Evolutionary conservation across 83 land plant genomes (phyloP).

Genomic region (Thuja plicata): DNA sequence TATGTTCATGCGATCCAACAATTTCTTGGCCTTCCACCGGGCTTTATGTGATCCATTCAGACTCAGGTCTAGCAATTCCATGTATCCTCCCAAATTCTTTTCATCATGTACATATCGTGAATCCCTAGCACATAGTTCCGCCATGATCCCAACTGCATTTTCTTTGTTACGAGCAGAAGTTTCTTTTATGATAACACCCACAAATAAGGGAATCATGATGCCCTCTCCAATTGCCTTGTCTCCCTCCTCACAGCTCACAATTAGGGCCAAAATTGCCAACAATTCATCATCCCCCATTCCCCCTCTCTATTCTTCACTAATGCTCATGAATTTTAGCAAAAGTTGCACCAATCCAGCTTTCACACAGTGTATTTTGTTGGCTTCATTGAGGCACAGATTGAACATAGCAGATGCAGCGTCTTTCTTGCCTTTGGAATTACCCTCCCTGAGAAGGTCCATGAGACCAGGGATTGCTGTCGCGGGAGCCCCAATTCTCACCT

Average conservation of each 20-base stretch:
- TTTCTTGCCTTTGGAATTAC: slow-evolving; percentile 73
- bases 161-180: slow-evolving; percentile 70
- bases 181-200: slow-evolving; percentile 65
- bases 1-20: slow-evolving; percentile 31
- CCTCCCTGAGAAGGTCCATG: slow-evolving; percentile 58
- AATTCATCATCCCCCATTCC: slow-evolving; percentile 61
- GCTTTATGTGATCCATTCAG: slow-evolving; percentile 76
- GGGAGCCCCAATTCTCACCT: slow-evolving; percentile 57
- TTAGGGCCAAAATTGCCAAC: slow-evolving; percentile 65
- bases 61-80: slow-evolving; percentile 66
- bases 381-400: slow-evolving; percentile 73
- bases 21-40: slow-evolving; percentile 63
- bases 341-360: slow-evolving; percentile 63
- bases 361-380: slow-evolving; percentile 75
- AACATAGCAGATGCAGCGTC: slow-evolving; percentile 90
- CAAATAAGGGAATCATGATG: slow-evolving; percentile 48
- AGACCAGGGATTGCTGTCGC: slow-evolving; percentile 79
- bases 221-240: slow-evolving; percentile 62
- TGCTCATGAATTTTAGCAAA: slow-evolving; percentile 49
- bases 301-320: slow-evolving; percentile 11
- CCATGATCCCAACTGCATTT: slow-evolving; percentile 73
- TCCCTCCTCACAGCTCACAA: slow-evolving; percentile 60
- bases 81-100: slow-evolving; percentile 62
- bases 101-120: slow-evolving; percentile 43
- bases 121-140: slow-evolving; percentile 68